Conservation (phyloP, 176 grass and related monocot species). For the Cenchrus fungigraminus region DNA sequence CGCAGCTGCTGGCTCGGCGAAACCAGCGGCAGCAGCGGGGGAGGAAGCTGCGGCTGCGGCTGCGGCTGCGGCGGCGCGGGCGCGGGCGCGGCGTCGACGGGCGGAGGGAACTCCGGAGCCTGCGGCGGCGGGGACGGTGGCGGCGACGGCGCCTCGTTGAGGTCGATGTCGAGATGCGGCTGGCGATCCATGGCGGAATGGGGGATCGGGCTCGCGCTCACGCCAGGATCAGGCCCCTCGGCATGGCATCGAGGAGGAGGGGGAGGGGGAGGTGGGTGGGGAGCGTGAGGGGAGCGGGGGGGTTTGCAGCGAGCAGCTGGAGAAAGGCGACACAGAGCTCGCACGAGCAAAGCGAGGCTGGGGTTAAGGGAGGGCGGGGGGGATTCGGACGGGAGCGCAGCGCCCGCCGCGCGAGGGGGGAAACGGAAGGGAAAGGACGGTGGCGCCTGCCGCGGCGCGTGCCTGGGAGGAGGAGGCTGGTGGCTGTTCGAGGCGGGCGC, state of each 20-base stretch:
- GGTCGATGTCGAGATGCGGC: slow-evolving; percentile 75
- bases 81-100: background rate
- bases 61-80: slow-evolving; percentile 12
- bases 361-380: slow-evolving; percentile 39
- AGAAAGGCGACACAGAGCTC: slow-evolving; percentile 24
- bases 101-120: slow-evolving; percentile 1
- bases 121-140: slow-evolving; percentile 26
- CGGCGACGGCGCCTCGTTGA: slow-evolving; percentile 83
- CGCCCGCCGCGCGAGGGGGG: background rate
- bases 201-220: slow-evolving; percentile 24
- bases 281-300: slow-evolving; percentile 12
- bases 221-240: background rate
- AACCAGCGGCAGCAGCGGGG: background rate
- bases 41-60: background rate
- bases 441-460: too few relatives aligned
- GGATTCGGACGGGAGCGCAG: slow-evolving; percentile 14
- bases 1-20: slow-evolving; percentile 18
- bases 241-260: slow-evolving; percentile 33
- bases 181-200: slow-evolving; percentile 59
- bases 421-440: slow-evolving; percentile 26
- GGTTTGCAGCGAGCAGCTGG: background rate
- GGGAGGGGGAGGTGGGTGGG: background rate
- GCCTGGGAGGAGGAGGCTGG: background rate
- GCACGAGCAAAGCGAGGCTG: slow-evolving; percentile 57
- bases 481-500: background rate